These are phyloP conservation scores for Exophiala sideris DNA, from an alignment of 2,329 filamentous ascomycete genomes.

Conservation along the genomic window DNA sequence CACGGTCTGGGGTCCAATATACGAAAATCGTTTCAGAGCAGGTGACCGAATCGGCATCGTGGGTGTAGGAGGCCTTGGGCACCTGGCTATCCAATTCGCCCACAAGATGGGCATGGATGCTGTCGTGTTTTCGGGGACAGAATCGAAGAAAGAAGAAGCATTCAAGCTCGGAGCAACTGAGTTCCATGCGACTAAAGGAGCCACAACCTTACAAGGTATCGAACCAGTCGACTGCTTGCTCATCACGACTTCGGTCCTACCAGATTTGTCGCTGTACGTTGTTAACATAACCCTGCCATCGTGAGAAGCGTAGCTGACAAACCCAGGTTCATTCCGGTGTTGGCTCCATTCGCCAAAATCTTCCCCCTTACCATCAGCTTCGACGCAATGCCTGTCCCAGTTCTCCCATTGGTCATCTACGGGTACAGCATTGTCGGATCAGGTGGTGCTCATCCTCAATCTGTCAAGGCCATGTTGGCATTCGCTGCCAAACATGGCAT, in stretches of 20 bases:
- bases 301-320: background rate
- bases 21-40: constrained; percentile 14
- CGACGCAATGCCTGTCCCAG: constrained; percentile 17
- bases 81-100: constrained; percentile 73
- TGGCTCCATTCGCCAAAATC: constrained; percentile 34
- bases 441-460: constrained; percentile 41
- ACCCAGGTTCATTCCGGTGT: constrained; percentile 29
- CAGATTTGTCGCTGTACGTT: constrained; percentile 37
- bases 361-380: constrained; percentile 35
- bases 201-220: constrained; percentile 34
- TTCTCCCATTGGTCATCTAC: constrained; percentile 9
- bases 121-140: constrained; percentile 56
- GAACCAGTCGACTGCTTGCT: constrained; percentile 32
- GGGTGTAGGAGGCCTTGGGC: constrained; percentile 72
- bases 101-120: constrained; percentile 68
- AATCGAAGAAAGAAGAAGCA: constrained; percentile 67
- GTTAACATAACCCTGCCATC: background rate
- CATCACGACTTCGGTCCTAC: constrained; percentile 38
- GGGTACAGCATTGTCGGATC: constrained; percentile 16
- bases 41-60: constrained; percentile 60
- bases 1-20: constrained; percentile 24
- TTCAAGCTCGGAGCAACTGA: constrained; percentile 58
- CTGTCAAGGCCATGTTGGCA: constrained; percentile 61
- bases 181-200: constrained; percentile 56
- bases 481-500: constrained; percentile 63